Conservation (phyloP, 345 rosid species). For the Lagerstroemia speciosa region DNA sequence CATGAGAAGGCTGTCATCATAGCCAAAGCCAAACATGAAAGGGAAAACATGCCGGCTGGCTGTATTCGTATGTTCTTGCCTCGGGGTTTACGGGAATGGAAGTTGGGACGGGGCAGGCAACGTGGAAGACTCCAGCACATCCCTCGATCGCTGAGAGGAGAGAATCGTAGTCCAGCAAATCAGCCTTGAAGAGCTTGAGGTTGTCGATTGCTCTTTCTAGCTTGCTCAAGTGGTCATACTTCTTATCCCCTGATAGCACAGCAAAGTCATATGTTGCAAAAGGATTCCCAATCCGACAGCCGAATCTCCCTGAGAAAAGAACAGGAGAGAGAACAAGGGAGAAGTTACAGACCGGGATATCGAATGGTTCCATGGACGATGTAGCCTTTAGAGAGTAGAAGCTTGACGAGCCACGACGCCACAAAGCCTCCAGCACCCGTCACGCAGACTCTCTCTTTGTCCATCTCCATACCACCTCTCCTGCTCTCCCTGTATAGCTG, state of each 20-base stretch:
- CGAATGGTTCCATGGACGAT: constrained; percentile 1
- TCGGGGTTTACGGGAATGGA: constrained; percentile 9
- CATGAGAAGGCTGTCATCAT: no score
- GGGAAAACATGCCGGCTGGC: not conserved
- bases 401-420: constrained; percentile 22
- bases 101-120: constrained; percentile 55
- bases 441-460: not conserved
- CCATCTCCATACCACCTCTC: not conserved
- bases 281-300: no score
- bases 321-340: not conserved
- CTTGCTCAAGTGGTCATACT: constrained; percentile 39
- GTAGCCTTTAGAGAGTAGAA: constrained; percentile 1
- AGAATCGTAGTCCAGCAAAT: constrained; percentile 38
- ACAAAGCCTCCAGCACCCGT: constrained; percentile 33
- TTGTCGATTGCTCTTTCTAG: constrained; percentile 44
- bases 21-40: not conserved
- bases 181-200: constrained; percentile 58
- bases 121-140: constrained; percentile 59
- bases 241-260: constrained; percentile 15
- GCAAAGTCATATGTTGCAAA: no score
- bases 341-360: not conserved
- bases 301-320: constrained; percentile 1
- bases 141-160: constrained; percentile 37
- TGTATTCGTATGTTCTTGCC: constrained; percentile 11
- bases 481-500: no score